Evolutionary conservation across 371 early-diverging fungal genomes (phyloP), one percentile per base, ranked within the genome.

Genomic region (Mucor lusitanicus): DNA sequence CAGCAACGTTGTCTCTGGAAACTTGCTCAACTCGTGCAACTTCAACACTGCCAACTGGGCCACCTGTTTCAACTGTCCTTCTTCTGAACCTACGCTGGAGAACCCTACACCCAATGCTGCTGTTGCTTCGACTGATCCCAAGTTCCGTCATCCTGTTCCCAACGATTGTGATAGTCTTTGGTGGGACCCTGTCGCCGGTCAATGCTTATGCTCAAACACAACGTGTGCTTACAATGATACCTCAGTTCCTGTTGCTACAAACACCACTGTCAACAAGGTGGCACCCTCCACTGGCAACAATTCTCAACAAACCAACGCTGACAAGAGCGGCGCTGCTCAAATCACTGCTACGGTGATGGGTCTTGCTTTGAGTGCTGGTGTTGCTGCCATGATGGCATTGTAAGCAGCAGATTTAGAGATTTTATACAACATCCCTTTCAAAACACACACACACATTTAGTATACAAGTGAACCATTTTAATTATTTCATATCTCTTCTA

Each of bases 181-280:
- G 87, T 92, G 91, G 91, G 90, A 92, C 59, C 91, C 92, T 59
- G 77, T 85, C 68, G 84, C 77, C 46, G 83, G 86, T 33, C 80
- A 76, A 42, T 88, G 88, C 57, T 67, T 84, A 44, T 87, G 89
- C 64, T 79, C 80, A 15, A 78, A 61, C 50, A 70, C 78, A 17
- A 67, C 70, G 44, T 86, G 86, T 64, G 84, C 84, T 32, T 85
- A 80, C 50, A 79, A 82, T 37, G 88, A 85, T 61, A 80, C 78
- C 5, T 68, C 84, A 56, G 78, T 79, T 4, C 80, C 88, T 59
- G 68, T 81, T 28, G 74, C 75, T 40, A 53, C 73, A 25, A 58
- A 55, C 46, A 32, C 61, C 25, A 59, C 63, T 58, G 68, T 58
- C 19, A 62, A 59, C 6, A 71, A 60, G 11, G 59, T 40, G 23